Evolutionary conservation across 768 basidiomycete species (phyloP), one percentile per base, ranked within the genome.

Genomic region (Mrakia blollopis): DNA sequence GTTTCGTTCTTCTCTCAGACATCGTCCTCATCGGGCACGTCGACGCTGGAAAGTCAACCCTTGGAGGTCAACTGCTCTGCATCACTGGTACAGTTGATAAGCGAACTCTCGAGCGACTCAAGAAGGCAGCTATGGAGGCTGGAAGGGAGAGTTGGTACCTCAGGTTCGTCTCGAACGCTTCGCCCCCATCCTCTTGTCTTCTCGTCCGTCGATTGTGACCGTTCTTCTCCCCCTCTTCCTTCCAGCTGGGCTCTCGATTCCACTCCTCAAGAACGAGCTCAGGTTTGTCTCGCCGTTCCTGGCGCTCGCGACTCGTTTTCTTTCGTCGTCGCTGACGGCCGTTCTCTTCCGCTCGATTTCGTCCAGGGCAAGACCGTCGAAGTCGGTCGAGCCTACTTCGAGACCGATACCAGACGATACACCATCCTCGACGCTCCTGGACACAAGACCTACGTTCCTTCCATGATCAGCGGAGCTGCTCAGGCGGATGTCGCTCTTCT

Each of bases 1-100:
- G 63, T 14, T 35, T 8, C 63, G 8, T 37, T 67, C 37, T 3
- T 54, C 50, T 25, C n/a, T 0, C 74, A 75, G 74, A 98, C 85
- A 89, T 98, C 84, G 97, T 99, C 80, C 95, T 99, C 86, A 91
- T 98, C 83, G 97, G 97, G 28, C 97, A 99, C 85, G 97, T 99
- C 84, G 97, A 99, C 86, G 97, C 97, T 0, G 97, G 97, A 52
- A 99, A 99, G 86, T 96, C 93, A 78, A 99, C 97, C 54, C 91
- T 98, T 88, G 97, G 97, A 63, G 97, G 97, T 67, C 95, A 98
- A 82, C 86, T 99, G 11, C 88, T 99, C 28, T 98, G 85, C 83
- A 83, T 98, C 44, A 91, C 90, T 25, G 97, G 95, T 30, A 92
- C 89, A 87, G 91, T 96, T 72, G 97, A 99, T 85, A 98, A 98